Evolutionary conservation across 1,284 basidiomycete genomes (phyloP).

Genomic region (Malassezia slooffiae): DNA sequence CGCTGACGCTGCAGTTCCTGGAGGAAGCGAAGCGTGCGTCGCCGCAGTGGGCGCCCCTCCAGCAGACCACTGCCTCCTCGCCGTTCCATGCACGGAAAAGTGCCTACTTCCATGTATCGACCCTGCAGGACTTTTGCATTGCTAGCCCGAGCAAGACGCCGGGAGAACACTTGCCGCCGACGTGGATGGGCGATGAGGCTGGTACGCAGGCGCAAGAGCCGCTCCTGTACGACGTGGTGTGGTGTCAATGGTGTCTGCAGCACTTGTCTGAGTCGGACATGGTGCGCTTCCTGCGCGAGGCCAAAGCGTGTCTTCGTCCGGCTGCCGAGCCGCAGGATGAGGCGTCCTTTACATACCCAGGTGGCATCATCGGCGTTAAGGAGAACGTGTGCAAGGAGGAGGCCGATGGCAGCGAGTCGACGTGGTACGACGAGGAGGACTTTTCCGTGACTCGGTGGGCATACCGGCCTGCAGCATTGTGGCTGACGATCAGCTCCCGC

Average conservation of each 20-base stretch:
- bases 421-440: constrained; percentile 45
- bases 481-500: constrained; percentile 21
- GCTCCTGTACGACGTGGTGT: constrained; percentile 35
- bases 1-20: no score
- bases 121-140: constrained; percentile 38
- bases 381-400: constrained; percentile 42
- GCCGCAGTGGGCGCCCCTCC: constrained; percentile 23
- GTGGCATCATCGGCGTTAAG: constrained; percentile 41
- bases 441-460: constrained; percentile 36
- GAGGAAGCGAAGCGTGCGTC: constrained; percentile 31
- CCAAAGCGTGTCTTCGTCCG: constrained; percentile 21
- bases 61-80: constrained; percentile 20
- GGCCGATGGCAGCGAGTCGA: constrained; percentile 34
- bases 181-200: constrained; percentile 1
- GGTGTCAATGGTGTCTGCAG: constrained; percentile 45
- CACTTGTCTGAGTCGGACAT: constrained; percentile 42
- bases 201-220: constrained; percentile 17
- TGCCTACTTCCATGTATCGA: constrained; percentile 38
- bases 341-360: not conserved
- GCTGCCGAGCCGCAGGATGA: constrained; percentile 3
- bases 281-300: constrained; percentile 29
- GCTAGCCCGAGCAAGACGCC: constrained; percentile 19
- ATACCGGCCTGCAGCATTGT: no score
- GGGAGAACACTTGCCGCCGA: not conserved
- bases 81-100: constrained; percentile 37